Evolutionary conservation across 768 basidiomycete genomes (phyloP).

Genomic region (Porphyrellus cyaneotinctus): DNA sequence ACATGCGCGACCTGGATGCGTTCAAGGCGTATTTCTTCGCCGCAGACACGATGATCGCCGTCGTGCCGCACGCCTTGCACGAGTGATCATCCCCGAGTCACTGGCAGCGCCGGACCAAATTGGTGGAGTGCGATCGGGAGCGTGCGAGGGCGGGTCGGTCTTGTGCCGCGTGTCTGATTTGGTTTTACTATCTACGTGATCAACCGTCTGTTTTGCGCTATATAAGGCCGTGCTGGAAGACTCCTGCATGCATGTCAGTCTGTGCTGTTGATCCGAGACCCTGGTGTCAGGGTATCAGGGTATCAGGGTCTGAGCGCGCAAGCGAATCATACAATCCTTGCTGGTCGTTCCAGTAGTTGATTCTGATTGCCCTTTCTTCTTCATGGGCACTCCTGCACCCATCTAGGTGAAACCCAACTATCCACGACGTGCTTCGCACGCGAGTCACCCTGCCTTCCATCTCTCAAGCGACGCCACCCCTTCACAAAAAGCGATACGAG

Average conservation of each 20-base stretch:
- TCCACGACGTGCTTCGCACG: slow-evolving; percentile 86
- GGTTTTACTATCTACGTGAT: slow-evolving; percentile 69
- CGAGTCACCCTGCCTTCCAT: slow-evolving; percentile 38
- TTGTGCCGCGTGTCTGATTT: slow-evolving; percentile 71
- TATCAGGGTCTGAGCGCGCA: background rate
- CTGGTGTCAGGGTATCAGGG: background rate
- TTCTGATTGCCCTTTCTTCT: background rate
- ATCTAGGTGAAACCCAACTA: slow-evolving; percentile 79
- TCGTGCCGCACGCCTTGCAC: slow-evolving; percentile 26
- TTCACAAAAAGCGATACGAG: background rate
- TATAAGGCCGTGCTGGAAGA: no score
- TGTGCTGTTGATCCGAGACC: background rate
- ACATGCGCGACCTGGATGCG: slow-evolving; percentile 42
- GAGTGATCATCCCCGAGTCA: no score
- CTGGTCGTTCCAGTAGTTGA: slow-evolving; percentile 2
- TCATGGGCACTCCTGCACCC: background rate
- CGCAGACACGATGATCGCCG: slow-evolving; percentile 69
- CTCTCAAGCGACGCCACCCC: background rate
- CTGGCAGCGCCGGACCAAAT: background rate
- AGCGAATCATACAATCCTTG: background rate
- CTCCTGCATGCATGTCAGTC: background rate
- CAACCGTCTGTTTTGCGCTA: background rate
- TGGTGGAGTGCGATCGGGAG: slow-evolving; percentile 35
- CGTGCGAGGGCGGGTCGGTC: slow-evolving; percentile 43
- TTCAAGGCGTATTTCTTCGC: slow-evolving; percentile 79